These are phyloP conservation scores for Saturnispora serradocipensis DNA, from an alignment of 805 yeast genomes.

Conservation along the genomic window DNA sequence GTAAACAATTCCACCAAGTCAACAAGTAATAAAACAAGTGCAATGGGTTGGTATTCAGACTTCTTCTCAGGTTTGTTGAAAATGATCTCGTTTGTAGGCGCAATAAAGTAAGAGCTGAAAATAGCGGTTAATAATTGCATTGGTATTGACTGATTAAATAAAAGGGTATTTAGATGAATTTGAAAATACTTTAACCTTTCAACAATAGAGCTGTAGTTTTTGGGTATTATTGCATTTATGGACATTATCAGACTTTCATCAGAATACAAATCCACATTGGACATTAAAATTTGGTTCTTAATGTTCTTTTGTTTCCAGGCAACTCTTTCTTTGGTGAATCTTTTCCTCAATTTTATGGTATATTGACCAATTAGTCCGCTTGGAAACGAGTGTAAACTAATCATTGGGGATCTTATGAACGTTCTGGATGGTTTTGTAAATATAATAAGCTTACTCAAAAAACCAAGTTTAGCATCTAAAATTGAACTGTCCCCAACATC, in stretches of 20 bases:
- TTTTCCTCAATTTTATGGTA: neutral
- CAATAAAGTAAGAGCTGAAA: constrained; percentile 8
- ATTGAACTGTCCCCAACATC: neutral
- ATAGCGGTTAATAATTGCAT: constrained; percentile 6
- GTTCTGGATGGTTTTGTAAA: constrained; percentile 6
- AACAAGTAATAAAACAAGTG: constrained; percentile 10
- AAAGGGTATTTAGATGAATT: constrained; percentile 4
- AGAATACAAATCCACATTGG: neutral
- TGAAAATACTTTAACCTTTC: constrained; percentile 11
- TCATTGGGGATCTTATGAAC: neutral
- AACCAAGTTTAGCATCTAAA: neutral
- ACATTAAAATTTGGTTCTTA: neutral
- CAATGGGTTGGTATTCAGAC: constrained; percentile 10
- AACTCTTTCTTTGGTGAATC: neutral
- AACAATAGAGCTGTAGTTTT: constrained; percentile 7
- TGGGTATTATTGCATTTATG: constrained; percentile 2
- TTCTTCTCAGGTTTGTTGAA: constrained; percentile 8
- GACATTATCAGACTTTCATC: neutral
- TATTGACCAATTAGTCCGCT: neutral
- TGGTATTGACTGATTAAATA: constrained; percentile 7
- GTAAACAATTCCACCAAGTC: constrained; percentile 9
- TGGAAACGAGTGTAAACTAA: neutral
- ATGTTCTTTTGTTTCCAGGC: constrained; percentile 3
- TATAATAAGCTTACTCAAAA: neutral
- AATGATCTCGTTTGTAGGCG: neutral